Conservation (phyloP, 1,284 basidiomycete genomes). For the Pseudozyma sp. region DNA sequence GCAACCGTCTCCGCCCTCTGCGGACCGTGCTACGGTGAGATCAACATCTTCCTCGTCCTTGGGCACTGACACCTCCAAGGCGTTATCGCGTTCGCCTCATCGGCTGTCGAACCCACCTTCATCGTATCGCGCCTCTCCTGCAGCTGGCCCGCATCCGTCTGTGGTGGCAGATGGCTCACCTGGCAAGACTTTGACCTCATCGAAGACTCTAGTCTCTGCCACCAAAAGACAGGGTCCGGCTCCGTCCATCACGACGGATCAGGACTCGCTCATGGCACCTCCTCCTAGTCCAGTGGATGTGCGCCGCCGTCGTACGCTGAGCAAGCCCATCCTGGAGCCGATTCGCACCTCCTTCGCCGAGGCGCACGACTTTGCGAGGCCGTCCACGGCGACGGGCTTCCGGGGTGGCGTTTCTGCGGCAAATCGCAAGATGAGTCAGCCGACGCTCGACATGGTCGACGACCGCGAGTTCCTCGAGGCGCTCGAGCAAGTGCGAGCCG, state of each 20-base stretch:
- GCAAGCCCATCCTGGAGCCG: slow-evolving; percentile 27
- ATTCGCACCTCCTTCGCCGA: slow-evolving; percentile 28
- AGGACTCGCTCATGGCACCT: not conserved
- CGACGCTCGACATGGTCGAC: slow-evolving; percentile 61
- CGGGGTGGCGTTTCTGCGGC: slow-evolving; percentile 17
- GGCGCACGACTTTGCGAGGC: slow-evolving; percentile 3
- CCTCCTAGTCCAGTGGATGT: slow-evolving; percentile 2
- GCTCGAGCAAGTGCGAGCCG: slow-evolving; percentile 55
- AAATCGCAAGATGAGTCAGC: slow-evolving; percentile 58
- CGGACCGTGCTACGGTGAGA: slow-evolving; percentile 3
- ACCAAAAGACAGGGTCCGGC: not conserved
- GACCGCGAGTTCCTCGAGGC: slow-evolving; percentile 62
- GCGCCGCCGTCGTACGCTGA: slow-evolving; percentile 22
- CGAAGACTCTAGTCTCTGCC: not conserved
- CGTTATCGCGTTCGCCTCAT: slow-evolving; percentile 23
- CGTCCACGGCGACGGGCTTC: slow-evolving; percentile 41
- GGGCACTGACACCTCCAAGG: slow-evolving; percentile 2
- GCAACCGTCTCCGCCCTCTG: slow-evolving; percentile 18
- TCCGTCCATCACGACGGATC: not conserved
- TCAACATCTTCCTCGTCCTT: slow-evolving; percentile 17
- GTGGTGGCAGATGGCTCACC: slow-evolving; percentile 13
- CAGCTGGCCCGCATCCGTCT: slow-evolving; percentile 4
- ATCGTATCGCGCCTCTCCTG: slow-evolving; percentile 20
- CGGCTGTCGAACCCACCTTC: slow-evolving; percentile 30
- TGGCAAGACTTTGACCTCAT: not conserved